Percentiles rank a stretch among this genome's conserved stretches.
Conservation (phyloP, 1,139 yeast genomes). For the Yamadazyma dendronema region DNA sequence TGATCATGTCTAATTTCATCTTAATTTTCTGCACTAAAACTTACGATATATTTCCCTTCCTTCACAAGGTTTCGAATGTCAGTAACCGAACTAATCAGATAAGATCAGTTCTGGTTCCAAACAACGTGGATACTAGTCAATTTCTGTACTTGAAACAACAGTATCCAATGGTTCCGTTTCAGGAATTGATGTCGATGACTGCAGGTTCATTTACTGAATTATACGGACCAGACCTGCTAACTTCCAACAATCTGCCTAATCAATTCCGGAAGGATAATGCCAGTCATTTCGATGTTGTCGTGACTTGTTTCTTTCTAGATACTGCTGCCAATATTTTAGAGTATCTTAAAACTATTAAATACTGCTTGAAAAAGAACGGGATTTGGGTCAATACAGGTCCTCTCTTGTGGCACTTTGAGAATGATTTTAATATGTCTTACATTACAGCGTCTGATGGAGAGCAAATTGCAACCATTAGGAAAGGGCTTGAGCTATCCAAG, state of each 20-base stretch:
- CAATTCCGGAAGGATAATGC: constrained; percentile 42
- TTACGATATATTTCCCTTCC: constrained; percentile 50
- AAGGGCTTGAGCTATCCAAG: constrained; percentile 63
- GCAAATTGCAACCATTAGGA: constrained; percentile 31
- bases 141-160: constrained; percentile 21
- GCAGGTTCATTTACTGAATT: constrained; percentile 80
- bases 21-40: constrained; percentile 51
- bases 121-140: constrained; percentile 38
- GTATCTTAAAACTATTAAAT: constrained; percentile 57
- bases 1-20: constrained; percentile 62
- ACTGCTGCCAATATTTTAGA: constrained; percentile 74
- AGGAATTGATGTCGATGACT: constrained; percentile 67
- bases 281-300: constrained; percentile 50
- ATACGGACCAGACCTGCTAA: constrained; percentile 50
- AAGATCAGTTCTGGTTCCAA: constrained; percentile 52
- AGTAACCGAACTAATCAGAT: constrained; percentile 43
- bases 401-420: constrained; percentile 80
- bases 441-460: constrained; percentile 24
- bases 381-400: constrained; percentile 88
- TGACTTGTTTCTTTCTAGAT: constrained; percentile 78
- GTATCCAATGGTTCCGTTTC: constrained; percentile 42
- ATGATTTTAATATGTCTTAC: constrained; percentile 29
- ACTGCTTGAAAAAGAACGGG: constrained; percentile 55
- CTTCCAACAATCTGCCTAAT: constrained; percentile 22
- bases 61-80: constrained; percentile 53